Conservation (phyloP, 2,329 filamentous ascomycete species). For the Ophiostoma tasmaniense region DNA sequence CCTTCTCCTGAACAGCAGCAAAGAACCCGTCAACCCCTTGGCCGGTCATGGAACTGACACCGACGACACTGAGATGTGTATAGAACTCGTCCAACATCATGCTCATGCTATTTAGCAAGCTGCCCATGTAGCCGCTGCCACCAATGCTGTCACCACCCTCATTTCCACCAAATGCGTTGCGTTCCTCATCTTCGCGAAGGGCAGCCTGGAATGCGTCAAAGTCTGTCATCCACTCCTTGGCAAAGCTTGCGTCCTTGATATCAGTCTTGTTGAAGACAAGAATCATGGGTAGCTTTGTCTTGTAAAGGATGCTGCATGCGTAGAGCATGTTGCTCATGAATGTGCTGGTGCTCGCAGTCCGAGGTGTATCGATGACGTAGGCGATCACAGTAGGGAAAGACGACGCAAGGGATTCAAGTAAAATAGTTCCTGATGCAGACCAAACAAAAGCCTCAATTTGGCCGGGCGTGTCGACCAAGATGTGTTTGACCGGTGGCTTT, state of each 20-base stretch:
- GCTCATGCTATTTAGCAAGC: conserved; percentile 93
- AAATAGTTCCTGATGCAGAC: conserved; percentile 89
- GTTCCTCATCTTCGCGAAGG: conserved; percentile 68
- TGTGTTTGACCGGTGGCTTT: conserved; percentile 63
- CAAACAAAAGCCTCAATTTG: conserved; percentile 99
- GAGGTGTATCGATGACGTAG: conserved; percentile 94
- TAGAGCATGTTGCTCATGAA: conserved; percentile 99
- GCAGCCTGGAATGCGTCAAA: conserved; percentile 93
- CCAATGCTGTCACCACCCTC: conserved; percentile 54
- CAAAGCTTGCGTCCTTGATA: conserved; percentile 81
- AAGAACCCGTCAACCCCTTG: conserved; percentile 92
- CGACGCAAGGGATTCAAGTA: conserved; percentile 85
- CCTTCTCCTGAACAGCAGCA: conserved; percentile 76
- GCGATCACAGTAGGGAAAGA: conserved; percentile 95
- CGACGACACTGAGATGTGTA: conserved; percentile 83
- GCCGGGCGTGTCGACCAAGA: conserved; percentile 89
- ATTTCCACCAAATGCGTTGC: conserved; percentile 63
- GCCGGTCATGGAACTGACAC: conserved; percentile 86
- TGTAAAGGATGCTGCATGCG: conserved; percentile 96
- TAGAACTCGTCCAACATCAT: conserved; percentile 97
- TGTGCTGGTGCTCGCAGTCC: conserved; percentile 84
- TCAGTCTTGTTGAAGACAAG: conserved; percentile 99
- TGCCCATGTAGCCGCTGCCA: conserved; percentile 93
- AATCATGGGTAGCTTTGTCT: conserved; percentile 97
- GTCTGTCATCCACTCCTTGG: conserved; percentile 99